Conservation (phyloP, 1,284 basidiomycete genomes). For the Fomitopsis betulina region DNA sequence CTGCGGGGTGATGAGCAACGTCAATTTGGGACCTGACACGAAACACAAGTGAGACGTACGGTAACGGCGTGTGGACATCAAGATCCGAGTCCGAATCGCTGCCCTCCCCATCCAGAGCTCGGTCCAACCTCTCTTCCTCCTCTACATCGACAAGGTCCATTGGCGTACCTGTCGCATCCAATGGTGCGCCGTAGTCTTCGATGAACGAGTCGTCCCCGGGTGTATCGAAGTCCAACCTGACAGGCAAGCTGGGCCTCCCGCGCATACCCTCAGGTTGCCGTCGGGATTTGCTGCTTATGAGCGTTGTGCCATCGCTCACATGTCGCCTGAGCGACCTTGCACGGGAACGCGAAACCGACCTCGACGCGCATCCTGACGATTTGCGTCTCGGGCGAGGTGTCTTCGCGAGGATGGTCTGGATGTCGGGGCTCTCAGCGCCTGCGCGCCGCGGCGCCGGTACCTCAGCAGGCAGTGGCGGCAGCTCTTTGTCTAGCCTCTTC, state of each 20-base stretch:
- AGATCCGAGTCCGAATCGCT: constrained; percentile 63
- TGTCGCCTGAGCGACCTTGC: constrained; percentile 11
- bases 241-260: constrained; percentile 9
- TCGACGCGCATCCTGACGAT: constrained; percentile 24
- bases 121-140: constrained; percentile 26
- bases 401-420: constrained; percentile 37
- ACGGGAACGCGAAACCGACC: constrained; percentile 10
- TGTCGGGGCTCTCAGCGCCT: constrained; percentile 39
- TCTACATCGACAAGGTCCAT: constrained; percentile 23
- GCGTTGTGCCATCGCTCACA: constrained; percentile 16
- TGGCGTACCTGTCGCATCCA: constrained; percentile 23
- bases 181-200: constrained; percentile 26
- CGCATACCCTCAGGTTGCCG: constrained; percentile 3
- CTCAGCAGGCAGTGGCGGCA: constrained; percentile 22
- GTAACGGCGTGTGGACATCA: constrained; percentile 72
- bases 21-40: not conserved
- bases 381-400: constrained; percentile 40
- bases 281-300: not conserved
- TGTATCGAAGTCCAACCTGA: constrained; percentile 16
- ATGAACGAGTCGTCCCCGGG: constrained; percentile 23
- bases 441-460: constrained; percentile 6
- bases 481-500: constrained; percentile 18
- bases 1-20: constrained; percentile 31
- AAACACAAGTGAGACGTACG: constrained; percentile 45
- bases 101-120: constrained; percentile 36